Conservation (phyloP, 1,284 basidiomycete genomes). For the Sporisorium reilianum region DNA sequence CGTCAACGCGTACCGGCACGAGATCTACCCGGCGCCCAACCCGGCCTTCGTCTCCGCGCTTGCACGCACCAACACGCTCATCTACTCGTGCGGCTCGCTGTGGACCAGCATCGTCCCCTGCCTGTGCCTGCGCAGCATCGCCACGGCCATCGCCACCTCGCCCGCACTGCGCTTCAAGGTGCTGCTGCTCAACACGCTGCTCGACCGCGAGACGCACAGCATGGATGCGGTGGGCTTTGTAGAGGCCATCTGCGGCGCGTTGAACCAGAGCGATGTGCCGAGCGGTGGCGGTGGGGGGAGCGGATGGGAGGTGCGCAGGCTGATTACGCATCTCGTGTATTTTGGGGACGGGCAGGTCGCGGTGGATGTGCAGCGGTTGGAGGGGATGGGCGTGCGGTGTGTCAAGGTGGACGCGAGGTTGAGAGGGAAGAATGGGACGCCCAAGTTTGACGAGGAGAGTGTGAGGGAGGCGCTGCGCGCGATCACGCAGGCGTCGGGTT, state of each 20-base stretch:
- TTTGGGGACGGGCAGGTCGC: constrained; percentile 30
- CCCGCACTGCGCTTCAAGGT: constrained; percentile 81
- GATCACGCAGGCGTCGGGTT: no score
- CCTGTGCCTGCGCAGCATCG: constrained; percentile 85
- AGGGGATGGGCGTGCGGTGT: constrained; percentile 23
- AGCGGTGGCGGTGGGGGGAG: constrained; percentile 6
- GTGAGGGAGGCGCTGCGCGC: constrained; percentile 17
- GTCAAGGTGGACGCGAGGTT: constrained; percentile 9
- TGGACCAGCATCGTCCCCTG: constrained; percentile 93
- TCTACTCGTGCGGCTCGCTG: constrained; percentile 89
- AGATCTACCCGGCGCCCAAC: constrained; percentile 89
- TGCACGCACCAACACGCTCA: constrained; percentile 77
- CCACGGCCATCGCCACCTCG: constrained; percentile 81
- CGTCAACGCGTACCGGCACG: constrained; percentile 79
- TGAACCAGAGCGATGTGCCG: constrained; percentile 73
- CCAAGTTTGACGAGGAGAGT: constrained; percentile 45
- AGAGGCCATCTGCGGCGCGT: constrained; percentile 77
- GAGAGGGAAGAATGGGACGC: constrained; percentile 19
- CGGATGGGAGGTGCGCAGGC: constrained; percentile 55
- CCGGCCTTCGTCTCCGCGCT: constrained; percentile 81
- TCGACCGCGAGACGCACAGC: constrained; percentile 89
- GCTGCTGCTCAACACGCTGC: constrained; percentile 84
- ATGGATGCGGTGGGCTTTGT: constrained; percentile 89
- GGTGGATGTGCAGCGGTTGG: constrained; percentile 15
- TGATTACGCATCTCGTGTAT: constrained; percentile 79